Evolutionary conservation across 2,329 filamentous ascomycete genomes (phyloP).

Genomic region (Capronia epimyces): DNA sequence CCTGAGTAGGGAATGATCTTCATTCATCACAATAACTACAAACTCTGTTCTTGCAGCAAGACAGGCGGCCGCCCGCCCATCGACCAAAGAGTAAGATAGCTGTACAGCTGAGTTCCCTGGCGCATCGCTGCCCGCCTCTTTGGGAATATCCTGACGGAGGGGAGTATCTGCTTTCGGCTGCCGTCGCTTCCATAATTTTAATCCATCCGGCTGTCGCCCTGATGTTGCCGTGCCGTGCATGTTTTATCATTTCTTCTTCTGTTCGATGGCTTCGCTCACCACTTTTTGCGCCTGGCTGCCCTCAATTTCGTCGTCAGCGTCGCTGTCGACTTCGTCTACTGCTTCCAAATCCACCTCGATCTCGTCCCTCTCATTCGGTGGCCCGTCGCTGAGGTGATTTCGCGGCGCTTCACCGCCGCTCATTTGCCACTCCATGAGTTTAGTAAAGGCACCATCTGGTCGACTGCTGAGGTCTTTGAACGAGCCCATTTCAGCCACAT

Average conservation of each 20-base stretch:
- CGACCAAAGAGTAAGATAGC: no score
- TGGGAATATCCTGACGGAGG: not conserved
- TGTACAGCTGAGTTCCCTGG: not conserved
- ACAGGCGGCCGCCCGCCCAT: no score
- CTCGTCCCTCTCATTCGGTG: conserved; percentile 46
- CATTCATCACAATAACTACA: no score
- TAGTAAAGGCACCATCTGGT: conserved; percentile 77
- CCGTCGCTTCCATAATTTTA: not conserved
- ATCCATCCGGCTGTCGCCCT: not conserved
- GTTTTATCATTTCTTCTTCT: conserved; percentile 15
- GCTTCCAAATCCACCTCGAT: conserved; percentile 42
- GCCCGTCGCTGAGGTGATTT: conserved; percentile 27
- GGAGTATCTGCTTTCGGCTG: no score
- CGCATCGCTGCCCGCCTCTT: no score
- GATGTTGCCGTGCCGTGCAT: not conserved
- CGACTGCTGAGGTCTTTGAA: conserved; percentile 71
- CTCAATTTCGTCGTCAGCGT: conserved; percentile 33
- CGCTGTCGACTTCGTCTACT: conserved; percentile 33
- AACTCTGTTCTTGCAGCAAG: no score
- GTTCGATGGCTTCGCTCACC: conserved; percentile 16
- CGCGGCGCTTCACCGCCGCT: conserved; percentile 62
- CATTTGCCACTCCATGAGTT: conserved; percentile 98
- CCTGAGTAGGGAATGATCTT: no score
- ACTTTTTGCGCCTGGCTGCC: conserved; percentile 23
- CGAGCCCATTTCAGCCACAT: conserved; percentile 82